Evolutionary conservation across 2,329 filamentous ascomycete species (phyloP), one percentile per base, ranked within the genome.

Genomic region (Elsinoe batatas): DNA sequence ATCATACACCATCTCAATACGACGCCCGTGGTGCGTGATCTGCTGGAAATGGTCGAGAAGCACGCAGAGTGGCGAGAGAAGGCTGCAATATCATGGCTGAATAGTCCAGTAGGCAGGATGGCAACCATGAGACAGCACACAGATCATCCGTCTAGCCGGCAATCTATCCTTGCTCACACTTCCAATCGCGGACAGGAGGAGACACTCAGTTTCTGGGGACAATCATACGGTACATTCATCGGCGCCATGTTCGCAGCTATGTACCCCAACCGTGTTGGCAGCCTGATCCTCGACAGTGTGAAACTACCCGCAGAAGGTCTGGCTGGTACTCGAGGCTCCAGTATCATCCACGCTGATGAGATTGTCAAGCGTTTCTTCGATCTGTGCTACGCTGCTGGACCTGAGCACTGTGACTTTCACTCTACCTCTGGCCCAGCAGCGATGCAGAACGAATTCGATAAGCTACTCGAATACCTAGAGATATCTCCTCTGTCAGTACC

Each of bases 331-430:
- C 81, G 76, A 77, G 75, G 72, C 56, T 68, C 71, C 26, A 70
- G 74, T 53, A 62, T 80, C 5, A 69, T 69, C n/a, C 76, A 83
- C 61, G 74, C 77, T 12, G 80, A 84, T 63, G 70, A 74, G 53
- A 74, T 78, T 5, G 73, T 81, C 61, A 65, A 72, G 1, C 73
- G 68, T 15, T 82, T 84, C 57, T 80, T 77, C 61, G 66, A 69
- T 15, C 72, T 74, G 38, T 85, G 82, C 62, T 73, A 76, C 61
- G 67, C 71, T 40, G 79, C 75, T 15, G 77, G 77, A 0, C 42
- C 44, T 5, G 58, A 68, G 0, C 70, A 65, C 5, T 82, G 78
- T 56, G 70, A 70, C 1, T 71, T 81, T 4, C 61, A 59, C 42
- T 15, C 63, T 33, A 46, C 58, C 42, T 70, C 67, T 53, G 69